A percentile compares a stretch with the other conserved stretches of the same genome.
These are phyloP conservation scores for Bauhinia variegata DNA, from an alignment of 306 rosid species.

Conservation along the genomic window DNA sequence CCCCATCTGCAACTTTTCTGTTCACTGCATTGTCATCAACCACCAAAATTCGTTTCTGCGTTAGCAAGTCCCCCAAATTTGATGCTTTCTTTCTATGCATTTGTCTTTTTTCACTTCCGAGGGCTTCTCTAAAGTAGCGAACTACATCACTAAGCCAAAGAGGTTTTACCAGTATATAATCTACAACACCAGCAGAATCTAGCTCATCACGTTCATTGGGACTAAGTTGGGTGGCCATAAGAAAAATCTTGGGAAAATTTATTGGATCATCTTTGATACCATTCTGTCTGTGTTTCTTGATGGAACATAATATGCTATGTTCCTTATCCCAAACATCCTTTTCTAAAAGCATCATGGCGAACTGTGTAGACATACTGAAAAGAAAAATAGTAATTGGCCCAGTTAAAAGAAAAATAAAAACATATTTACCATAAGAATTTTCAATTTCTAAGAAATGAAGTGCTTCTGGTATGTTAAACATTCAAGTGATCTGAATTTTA, in stretches of 20 bases:
- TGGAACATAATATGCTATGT: constrained; percentile 35
- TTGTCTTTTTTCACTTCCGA: constrained; percentile 63
- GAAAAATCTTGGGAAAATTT: constrained; percentile 66
- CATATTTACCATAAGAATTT: constrained; percentile 10
- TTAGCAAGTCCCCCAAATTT: constrained; percentile 59
- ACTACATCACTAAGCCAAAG: constrained; percentile 64
- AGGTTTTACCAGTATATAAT: constrained; percentile 71
- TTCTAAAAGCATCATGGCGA: constrained; percentile 77
- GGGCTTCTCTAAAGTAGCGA: constrained; percentile 64
- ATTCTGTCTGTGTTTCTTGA: constrained; percentile 47
- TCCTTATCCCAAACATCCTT: constrained; percentile 77
- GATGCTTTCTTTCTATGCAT: constrained; percentile 49
- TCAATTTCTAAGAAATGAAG: constrained; percentile 20
- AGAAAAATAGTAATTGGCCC: constrained; percentile 26
- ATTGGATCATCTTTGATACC: constrained; percentile 40
- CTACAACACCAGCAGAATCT: constrained; percentile 58
- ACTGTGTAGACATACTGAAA: constrained; percentile 46
- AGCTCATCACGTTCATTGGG: constrained; percentile 51
- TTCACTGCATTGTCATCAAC: constrained; percentile 92
- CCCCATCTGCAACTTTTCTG: constrained; percentile 90
- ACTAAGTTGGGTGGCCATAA: constrained; percentile 56
- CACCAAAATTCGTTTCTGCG: constrained; percentile 71
- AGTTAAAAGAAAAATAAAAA: constrained; percentile 14
- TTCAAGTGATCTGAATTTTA: not conserved
- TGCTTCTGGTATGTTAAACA: constrained; percentile 4